These are phyloP conservation scores for Leccinum ponderosum DNA, from an alignment of 1,284 basidiomycete genomes.

Conservation along the genomic window DNA sequence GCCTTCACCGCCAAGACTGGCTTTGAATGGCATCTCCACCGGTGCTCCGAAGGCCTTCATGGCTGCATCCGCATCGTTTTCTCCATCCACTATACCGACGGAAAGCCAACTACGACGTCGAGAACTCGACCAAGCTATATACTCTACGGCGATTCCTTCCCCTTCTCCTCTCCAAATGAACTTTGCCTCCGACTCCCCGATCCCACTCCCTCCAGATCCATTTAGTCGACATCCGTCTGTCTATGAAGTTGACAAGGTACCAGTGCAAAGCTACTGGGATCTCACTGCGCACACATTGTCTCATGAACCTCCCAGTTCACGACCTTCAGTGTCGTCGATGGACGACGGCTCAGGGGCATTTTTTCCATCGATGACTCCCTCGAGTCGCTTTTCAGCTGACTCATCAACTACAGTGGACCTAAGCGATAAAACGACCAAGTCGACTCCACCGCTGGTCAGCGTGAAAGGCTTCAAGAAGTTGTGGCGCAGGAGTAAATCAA, in stretches of 20 bases:
- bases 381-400: slow-evolving; percentile 75
- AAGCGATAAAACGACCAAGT: slow-evolving; percentile 20
- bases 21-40: slow-evolving; percentile 67
- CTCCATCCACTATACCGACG: slow-evolving; percentile 37
- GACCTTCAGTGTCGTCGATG: slow-evolving; percentile 27
- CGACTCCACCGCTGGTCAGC: slow-evolving; percentile 47
- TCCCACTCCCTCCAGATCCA: slow-evolving; percentile 77
- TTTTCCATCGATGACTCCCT: slow-evolving; percentile 29
- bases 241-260: slow-evolving; percentile 32
- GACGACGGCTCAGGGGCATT: slow-evolving; percentile 17
- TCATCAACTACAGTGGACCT: slow-evolving; percentile 47
- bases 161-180: slow-evolving; percentile 21
- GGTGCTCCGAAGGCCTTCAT: slow-evolving; percentile 52
- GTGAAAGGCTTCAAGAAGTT: slow-evolving; percentile 71
- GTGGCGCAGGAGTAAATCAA: slow-evolving; percentile 71
- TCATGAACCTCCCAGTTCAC: slow-evolving; percentile 20
- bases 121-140: slow-evolving; percentile 49
- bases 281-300: slow-evolving; percentile 26
- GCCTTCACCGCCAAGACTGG: slow-evolving; percentile 58
- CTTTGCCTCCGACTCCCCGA: slow-evolving; percentile 45
- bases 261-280: slow-evolving; percentile 44
- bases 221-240: slow-evolving; percentile 69
- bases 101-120: slow-evolving; percentile 56
- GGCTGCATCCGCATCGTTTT: slow-evolving; percentile 16
- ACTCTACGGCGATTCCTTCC: slow-evolving; percentile 40